phyloP scores from a whole-genome alignment of 495 filamentous ascomycete species.

The Paragyromitra xinjiangensis region DNA sequence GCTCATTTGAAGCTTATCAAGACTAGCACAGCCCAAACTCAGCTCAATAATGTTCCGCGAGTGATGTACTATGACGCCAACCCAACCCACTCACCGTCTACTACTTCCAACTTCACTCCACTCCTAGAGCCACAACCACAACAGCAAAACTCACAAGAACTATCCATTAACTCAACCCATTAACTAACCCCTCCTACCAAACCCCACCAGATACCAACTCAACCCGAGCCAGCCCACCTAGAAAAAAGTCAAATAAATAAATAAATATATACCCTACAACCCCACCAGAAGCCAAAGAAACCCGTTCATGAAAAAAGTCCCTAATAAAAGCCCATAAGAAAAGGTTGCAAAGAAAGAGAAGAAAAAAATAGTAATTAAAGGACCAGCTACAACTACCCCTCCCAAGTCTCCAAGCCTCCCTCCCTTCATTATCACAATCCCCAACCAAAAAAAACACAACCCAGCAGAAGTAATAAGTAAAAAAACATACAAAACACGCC shows the following conservation, averaged over 20 bases:
- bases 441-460: slow-evolving; percentile 55
- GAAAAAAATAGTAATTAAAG: neutral
- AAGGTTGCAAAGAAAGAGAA: neutral
- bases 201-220: too few species aligned
- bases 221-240: too few species aligned
- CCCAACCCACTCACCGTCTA: neutral
- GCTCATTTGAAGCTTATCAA: too few species aligned
- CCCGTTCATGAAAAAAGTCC: too few species aligned
- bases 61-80: neutral
- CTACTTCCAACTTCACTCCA: neutral
- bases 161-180: too few species aligned
- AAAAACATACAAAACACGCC: slow-evolving; percentile 59
- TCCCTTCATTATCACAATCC: neutral
- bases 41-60: neutral
- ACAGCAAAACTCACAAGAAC: too few species aligned
- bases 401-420: neutral
- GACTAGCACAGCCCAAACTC: neutral
- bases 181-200: too few species aligned
- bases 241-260: too few species aligned
- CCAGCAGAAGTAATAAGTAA: slow-evolving; percentile 31
- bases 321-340: neutral
- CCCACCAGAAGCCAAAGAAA: neutral
- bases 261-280: neutral
- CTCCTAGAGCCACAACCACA: too few species aligned
- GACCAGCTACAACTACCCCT: neutral